Evolutionary conservation across 163 green algal species (phyloP), one percentile per base, ranked within the genome.

Genomic region (Scenedesmus sp.): DNA sequence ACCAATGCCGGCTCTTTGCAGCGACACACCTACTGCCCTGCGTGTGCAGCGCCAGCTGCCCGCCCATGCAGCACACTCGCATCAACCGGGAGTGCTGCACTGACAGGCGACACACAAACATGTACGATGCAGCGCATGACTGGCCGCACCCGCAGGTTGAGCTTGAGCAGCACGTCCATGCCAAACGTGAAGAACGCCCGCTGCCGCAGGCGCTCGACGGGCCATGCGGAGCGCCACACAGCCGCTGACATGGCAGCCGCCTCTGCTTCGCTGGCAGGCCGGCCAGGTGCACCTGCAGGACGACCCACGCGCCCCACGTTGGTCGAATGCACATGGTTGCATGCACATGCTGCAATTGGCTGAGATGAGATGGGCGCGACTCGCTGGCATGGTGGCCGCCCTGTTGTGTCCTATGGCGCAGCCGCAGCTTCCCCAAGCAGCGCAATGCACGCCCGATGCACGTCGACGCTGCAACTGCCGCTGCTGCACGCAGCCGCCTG

Each of bases 131-230:
- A 10, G 22, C 51, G n/a, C 51, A 13, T 61, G 9, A 18, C 20
- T 61, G 51, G 51, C 51, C 24, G 18, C 30, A 76, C 65, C 18
- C 93, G 70, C 80, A 99, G 94, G 93, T 99, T 94, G 44, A 99
- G 95, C 85, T 96, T 97, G 2, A 99, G 93, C 89, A 99, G 95
- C 49, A 99, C 96, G 51, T 99, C 98, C 98, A 99, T 99, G 79
- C 98, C 98, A 94, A 99, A 99, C 46, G 92, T 97, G 94, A 99
- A 99, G 91, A 99, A 99, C 44, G 97, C 97, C 4, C 98, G 95
- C 94, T 99, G 97, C 70, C 95, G 93, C n/a, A 99, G 91, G 30
- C 98, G 96, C 89, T 98, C 94, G 79, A 97, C 88, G 0, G 98
- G 97, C 98, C 98, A 99, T 37, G 98, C 96, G 51, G 94, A 90